Evolutionary conservation across 352 stramenopile genomes (phyloP).

Genomic region (Phytophthora niederhauseri): DNA sequence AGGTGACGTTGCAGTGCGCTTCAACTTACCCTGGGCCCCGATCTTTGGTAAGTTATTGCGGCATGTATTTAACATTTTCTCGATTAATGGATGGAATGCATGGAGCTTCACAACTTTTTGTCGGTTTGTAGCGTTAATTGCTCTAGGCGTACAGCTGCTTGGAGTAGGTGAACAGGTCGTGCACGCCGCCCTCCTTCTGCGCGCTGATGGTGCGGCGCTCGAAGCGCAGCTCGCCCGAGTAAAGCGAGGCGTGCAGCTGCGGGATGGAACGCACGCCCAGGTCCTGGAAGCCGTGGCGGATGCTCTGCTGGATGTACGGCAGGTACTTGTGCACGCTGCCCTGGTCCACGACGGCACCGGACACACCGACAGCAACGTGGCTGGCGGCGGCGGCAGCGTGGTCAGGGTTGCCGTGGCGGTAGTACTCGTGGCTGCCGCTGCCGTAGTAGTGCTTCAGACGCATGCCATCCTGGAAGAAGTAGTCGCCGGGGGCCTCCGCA

Average conservation of each 20-base stretch:
- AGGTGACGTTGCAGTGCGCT: background rate
- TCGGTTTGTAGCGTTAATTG: background rate
- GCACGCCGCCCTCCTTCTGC: slow-evolving; percentile 97
- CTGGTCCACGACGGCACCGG: slow-evolving; percentile 98
- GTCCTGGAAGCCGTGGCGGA: slow-evolving; percentile 98
- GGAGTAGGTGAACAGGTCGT: slow-evolving; percentile 97
- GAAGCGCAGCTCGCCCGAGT: slow-evolving; percentile 87
- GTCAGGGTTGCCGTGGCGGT: slow-evolving; percentile 54
- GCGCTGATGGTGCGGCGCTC: slow-evolving; percentile 97
- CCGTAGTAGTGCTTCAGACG: slow-evolving; percentile 99
- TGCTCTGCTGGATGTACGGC: slow-evolving; percentile 97
- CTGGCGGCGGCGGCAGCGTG: slow-evolving; percentile 81
- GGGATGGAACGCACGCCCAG: slow-evolving; percentile 91
- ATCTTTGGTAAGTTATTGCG: background rate
- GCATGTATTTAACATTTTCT: slow-evolving; percentile 20
- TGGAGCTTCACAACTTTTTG: background rate
- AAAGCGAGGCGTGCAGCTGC: slow-evolving; percentile 81
- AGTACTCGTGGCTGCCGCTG: slow-evolving; percentile 97
- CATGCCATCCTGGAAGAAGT: slow-evolving; percentile 99
- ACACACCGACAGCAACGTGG: slow-evolving; percentile 98
- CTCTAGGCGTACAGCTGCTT: slow-evolving; percentile 83
- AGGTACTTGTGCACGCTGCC: slow-evolving; percentile 97
- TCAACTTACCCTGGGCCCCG: slow-evolving; percentile 19
- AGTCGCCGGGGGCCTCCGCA: slow-evolving; percentile 98
- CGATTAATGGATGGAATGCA: slow-evolving; percentile 8